Evolutionary conservation across 108 stramenopile species (phyloP).

Genomic region (Schizochytrium sp.): DNA sequence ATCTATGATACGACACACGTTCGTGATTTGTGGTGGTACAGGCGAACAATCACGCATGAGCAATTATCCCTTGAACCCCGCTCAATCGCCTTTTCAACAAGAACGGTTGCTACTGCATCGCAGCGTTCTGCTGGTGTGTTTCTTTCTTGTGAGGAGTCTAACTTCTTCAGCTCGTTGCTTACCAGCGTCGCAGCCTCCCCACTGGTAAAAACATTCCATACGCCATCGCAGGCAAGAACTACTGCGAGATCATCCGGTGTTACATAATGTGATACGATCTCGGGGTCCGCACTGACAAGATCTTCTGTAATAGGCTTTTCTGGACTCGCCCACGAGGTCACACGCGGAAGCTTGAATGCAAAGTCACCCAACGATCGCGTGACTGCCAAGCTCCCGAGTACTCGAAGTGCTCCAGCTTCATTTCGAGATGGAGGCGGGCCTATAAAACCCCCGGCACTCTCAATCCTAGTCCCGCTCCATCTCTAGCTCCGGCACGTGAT

Average conservation of each 20-base stretch:
- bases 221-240: slow-evolving; percentile 33
- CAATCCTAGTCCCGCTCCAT: background rate
- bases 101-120: background rate
- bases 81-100: slow-evolving; percentile 7
- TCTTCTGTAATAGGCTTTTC: slow-evolving; percentile 31
- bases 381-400: slow-evolving; percentile 24
- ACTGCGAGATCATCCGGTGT: background rate
- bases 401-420: background rate
- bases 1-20: background rate
- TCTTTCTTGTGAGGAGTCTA: background rate
- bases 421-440: background rate
- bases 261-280: background rate
- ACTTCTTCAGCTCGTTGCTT: too few species aligned
- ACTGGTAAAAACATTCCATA: slow-evolving; percentile 34
- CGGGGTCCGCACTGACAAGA: background rate
- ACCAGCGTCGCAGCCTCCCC: background rate
- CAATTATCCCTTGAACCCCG: slow-evolving; percentile 34
- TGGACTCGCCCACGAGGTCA: background rate
- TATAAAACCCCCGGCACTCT: slow-evolving; percentile 3
- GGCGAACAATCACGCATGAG: background rate
- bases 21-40: background rate
- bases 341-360: slow-evolving; percentile 49
- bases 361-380: slow-evolving; percentile 39
- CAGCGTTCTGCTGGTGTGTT: background rate
- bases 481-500: background rate